Evolutionary conservation across 495 filamentous ascomycete species (phyloP), one percentile per base, ranked within the genome.

Genomic region (Neurospora cerealis): DNA sequence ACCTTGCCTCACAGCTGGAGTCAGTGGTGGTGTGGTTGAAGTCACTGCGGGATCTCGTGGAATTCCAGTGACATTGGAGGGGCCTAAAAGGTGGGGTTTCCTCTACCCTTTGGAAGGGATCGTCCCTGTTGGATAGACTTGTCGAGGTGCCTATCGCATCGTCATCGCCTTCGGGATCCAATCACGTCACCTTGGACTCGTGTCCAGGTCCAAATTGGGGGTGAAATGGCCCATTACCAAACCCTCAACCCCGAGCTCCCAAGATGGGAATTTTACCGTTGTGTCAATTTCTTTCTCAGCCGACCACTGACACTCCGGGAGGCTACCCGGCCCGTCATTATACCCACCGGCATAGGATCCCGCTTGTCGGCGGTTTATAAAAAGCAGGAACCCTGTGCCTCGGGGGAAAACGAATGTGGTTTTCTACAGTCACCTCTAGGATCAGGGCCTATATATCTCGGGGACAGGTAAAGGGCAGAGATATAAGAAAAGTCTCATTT

Each of bases 121-220:
- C 54, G 54, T 66, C 54, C 54, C 54, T 66, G 54, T 66, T 28
- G 54, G 6, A 34, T 36, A 66, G 24, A 66, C 28, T 66, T 71
- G 69, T 36, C 73, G 69, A 70, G 69, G 41, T 60, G 62, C 54
- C 39, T 69, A 28, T 41, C 54, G 39, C 72, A 54, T 41, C 76
- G 76, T 77, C 72, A 77, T 77, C 48, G 74, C 66, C 44, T 38
- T 38, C 13, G 21, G 38, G 69, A 73, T 74, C 75, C 71, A 69
- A 72, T 76, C 73, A 73, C 60, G 38, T 70, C 38, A 40, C 38
- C 62, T 70, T 32, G 10, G 17, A 13, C 39, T 40, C 36, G 60
- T 44, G 72, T 66, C 54, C 38, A 39, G 1, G 38, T 39, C 38
- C 38, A 39, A 62, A 62, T 32, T 62, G 54, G 54, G 48, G 5